A percentile compares a stretch with the other conserved stretches of the same genome.
phyloP scores from a whole-genome alignment of 139 green algal species.

The Coccomyxa sp. region DNA sequence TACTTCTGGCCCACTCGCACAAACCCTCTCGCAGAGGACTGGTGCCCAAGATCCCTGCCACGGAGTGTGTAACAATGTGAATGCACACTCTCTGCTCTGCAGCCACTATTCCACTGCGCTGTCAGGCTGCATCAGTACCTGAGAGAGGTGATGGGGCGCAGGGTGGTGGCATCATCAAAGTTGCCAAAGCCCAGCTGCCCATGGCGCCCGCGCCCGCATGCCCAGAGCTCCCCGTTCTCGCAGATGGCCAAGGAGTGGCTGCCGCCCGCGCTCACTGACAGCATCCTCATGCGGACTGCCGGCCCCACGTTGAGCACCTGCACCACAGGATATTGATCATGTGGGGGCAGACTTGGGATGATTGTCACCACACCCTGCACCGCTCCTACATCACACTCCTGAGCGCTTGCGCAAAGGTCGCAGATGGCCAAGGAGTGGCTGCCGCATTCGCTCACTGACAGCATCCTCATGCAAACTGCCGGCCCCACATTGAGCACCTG shows the following conservation, averaged over 20 bases:
- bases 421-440: slow-evolving; percentile 79
- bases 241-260: slow-evolving; percentile 79
- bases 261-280: slow-evolving; percentile 59
- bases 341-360: too few species aligned
- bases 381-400: too few species aligned
- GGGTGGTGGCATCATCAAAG: not conserved
- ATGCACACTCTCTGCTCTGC: not conserved
- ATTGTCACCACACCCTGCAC: too few species aligned
- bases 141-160: not conserved
- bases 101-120: not conserved
- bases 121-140: not conserved
- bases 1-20: not conserved
- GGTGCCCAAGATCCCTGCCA: not conserved
- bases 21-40: not conserved
- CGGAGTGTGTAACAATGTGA: not conserved
- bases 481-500: slow-evolving; percentile 56
- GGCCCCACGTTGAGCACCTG: slow-evolving; percentile 56
- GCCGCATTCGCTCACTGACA: slow-evolving; percentile 58
- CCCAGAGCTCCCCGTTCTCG: slow-evolving; percentile 63
- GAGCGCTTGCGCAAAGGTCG: too few species aligned
- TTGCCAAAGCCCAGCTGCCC: slow-evolving; percentile 66
- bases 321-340: too few species aligned
- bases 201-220: slow-evolving; percentile 61
- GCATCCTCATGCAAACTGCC: slow-evolving; percentile 26
- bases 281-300: slow-evolving; percentile 27